phyloP scores from a whole-genome alignment of 768 basidiomycete species.

The Hypsizygus marmoreus region DNA sequence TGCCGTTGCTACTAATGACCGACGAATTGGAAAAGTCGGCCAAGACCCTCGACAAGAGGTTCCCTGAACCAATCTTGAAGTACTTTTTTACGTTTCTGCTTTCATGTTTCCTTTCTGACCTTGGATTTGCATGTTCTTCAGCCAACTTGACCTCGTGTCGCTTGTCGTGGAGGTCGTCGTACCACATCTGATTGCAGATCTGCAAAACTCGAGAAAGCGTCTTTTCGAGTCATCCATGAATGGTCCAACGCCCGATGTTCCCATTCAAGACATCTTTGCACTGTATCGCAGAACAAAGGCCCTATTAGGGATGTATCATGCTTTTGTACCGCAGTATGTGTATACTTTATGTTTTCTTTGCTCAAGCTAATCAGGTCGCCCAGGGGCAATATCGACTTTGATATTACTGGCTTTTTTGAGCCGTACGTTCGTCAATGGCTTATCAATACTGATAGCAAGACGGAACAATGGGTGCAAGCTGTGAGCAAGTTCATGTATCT shows the following conservation, averaged over 20 bases:
- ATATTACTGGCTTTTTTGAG: conserved; percentile 80
- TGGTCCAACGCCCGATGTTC: conserved; percentile 83
- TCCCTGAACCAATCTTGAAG: conserved; percentile 82
- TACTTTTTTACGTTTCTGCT: conserved; percentile 32
- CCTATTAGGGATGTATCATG: conserved; percentile 75
- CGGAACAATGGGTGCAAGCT: conserved; percentile 91
- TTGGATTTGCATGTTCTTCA: conserved; percentile 26
- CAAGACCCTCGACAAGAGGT: conserved; percentile 84
- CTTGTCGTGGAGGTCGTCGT: conserved; percentile 68
- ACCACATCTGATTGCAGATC: conserved; percentile 65
- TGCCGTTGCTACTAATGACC: conserved; percentile 81
- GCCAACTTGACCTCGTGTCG: conserved; percentile 75
- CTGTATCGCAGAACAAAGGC: conserved; percentile 80
- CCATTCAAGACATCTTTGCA: conserved; percentile 87
- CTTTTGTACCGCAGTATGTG: conserved; percentile 79
- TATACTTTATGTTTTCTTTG: background rate
- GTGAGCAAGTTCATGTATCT: conserved; percentile 47
- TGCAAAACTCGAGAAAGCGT: conserved; percentile 70
- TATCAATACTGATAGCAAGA: conserved; percentile 84
- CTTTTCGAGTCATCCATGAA: conserved; percentile 84
- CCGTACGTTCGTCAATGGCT: conserved; percentile 90
- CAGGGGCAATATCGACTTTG: conserved; percentile 64
- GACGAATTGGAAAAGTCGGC: conserved; percentile 87
- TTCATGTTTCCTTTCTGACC: conserved; percentile 2
- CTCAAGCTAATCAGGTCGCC: conserved; percentile 5